Evolutionary conservation across 2,329 filamentous ascomycete genomes (phyloP).

Genomic region (Coniochaeta ligniaria): DNA sequence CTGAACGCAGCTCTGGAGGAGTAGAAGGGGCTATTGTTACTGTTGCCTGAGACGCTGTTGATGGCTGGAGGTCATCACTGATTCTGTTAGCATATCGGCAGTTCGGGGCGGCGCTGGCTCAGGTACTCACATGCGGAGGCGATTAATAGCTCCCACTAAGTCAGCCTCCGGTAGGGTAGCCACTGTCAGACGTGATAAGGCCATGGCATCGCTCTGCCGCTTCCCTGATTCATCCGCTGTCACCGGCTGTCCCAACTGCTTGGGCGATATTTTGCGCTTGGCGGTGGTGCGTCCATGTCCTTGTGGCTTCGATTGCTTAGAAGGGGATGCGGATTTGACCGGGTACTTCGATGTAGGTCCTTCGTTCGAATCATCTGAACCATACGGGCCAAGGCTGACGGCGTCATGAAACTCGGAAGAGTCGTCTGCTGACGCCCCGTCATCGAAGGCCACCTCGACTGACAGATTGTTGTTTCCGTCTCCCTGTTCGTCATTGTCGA

Average conservation of each 20-base stretch:
- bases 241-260: neutral
- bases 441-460: constrained; percentile 14
- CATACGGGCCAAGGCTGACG: constrained; percentile 6
- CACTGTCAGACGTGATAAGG: neutral
- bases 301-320: neutral
- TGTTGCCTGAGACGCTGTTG: neutral
- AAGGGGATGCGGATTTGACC: neutral
- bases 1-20: constrained; percentile 6
- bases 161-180: neutral
- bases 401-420: constrained; percentile 9
- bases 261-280: neutral
- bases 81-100: neutral
- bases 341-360: neutral
- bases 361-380: constrained; percentile 7
- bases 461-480: constrained; percentile 11
- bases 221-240: neutral
- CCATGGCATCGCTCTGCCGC: neutral
- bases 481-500: constrained; percentile 3
- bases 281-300: neutral
- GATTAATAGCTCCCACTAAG: neutral
- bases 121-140: neutral
- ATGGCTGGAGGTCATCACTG: neutral
- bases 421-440: constrained; percentile 12
- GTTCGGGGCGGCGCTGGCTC: neutral
- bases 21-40: constrained; percentile 11